phyloP scores from a whole-genome alignment of 768 basidiomycete genomes.

The Dioszegia aurantiaca region DNA sequence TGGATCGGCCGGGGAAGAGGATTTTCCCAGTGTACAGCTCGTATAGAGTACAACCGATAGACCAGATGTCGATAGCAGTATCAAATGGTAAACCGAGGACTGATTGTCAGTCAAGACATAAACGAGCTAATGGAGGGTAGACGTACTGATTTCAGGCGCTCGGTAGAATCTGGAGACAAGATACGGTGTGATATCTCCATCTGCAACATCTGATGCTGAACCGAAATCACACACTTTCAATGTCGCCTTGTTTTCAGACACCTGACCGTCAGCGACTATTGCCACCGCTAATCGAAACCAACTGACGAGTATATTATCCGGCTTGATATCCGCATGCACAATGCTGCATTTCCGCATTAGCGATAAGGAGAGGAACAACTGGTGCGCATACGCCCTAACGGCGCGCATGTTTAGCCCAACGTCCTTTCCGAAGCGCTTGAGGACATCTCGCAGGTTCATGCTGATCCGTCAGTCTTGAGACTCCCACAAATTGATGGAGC shows the following conservation, averaged over 20 bases:
- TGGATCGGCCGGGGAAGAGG: conserved; percentile 90
- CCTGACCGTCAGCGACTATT: conserved; percentile 57
- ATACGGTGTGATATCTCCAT: conserved; percentile 91
- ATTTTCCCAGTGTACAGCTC: conserved; percentile 86
- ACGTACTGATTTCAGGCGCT: conserved; percentile 93
- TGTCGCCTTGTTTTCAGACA: conserved; percentile 88
- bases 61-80: conserved; percentile 91
- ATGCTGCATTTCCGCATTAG: conserved; percentile 83
- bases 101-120: conserved; percentile 47
- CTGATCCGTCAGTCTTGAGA: conserved; percentile 53
- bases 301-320: conserved; percentile 90
- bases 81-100: conserved; percentile 96
- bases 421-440: conserved; percentile 97
- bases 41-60: conserved; percentile 87
- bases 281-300: not conserved
- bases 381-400: conserved; percentile 97
- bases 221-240: conserved; percentile 95
- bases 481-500: not conserved
- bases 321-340: conserved; percentile 98
- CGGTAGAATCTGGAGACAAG: conserved; percentile 96
- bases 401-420: conserved; percentile 93
- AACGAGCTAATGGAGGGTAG: conserved; percentile 6
- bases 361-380: conserved; percentile 83
- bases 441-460: conserved; percentile 96
- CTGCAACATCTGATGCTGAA: conserved; percentile 89